Evolutionary conservation across 305 asterid genomes (phyloP).

Genomic region (Caryopteris hybrid): DNA sequence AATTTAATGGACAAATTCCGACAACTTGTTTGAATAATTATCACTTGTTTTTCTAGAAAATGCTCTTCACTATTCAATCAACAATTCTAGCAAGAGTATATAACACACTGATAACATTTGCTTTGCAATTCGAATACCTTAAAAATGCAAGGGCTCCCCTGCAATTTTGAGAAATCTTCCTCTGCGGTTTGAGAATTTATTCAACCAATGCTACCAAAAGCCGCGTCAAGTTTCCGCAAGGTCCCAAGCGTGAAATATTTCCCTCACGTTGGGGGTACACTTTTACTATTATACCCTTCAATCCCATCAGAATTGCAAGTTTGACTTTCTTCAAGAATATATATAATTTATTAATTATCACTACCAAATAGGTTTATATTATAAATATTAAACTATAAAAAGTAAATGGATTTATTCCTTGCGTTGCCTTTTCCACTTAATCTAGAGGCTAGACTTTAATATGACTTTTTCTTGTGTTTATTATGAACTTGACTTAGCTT

Average conservation of each 20-base stretch:
- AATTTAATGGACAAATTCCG: no score
- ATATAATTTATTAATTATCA: background rate
- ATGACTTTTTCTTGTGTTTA: background rate
- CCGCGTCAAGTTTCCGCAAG: constrained; percentile 45
- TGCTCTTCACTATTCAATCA: background rate
- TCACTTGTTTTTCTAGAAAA: no score
- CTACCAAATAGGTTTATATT: no score
- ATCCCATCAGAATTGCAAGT: background rate
- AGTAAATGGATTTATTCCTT: background rate
- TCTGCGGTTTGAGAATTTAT: background rate
- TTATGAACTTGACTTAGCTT: background rate
- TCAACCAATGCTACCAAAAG: constrained; percentile 16
- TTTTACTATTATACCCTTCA: constrained; percentile 5
- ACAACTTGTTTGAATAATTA: no score
- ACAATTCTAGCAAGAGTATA: background rate
- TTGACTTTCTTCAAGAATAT: background rate
- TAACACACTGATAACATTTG: no score
- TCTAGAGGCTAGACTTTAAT: background rate
- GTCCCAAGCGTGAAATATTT: constrained; percentile 6
- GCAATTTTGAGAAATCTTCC: constrained; percentile 1
- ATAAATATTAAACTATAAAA: no score
- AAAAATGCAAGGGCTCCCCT: constrained; percentile 12
- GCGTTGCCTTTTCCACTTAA: background rate
- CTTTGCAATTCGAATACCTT: background rate
- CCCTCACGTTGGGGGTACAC: background rate